Base-by-base conservation (phyloP, 306 rosid genomes). In the Rubus idaeus region DNA sequence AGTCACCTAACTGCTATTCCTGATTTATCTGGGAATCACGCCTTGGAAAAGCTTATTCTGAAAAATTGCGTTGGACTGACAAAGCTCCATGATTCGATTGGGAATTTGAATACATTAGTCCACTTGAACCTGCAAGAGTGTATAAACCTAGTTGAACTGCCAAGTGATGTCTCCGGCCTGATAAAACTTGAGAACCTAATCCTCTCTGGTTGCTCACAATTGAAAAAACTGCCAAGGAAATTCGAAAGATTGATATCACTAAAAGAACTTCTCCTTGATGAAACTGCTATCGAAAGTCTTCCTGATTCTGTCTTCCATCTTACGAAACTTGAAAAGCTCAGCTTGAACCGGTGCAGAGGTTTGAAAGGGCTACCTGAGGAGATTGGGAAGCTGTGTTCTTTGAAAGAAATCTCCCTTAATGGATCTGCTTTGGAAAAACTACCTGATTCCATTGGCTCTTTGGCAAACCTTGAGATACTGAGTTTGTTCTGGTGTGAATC, bases 401-500 rank as follows among this genome's bases (percentile, higher is more conserved):
- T 89, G 70, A 83, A 73, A 76, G 86, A 78, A 60, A 47, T 89
- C 47, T 89, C 90, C 46, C 87, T 89, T 10, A n/a, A 83, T 62
- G 3, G 0, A 0, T 78, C 91, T 47, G 90, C 79, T 20, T 46
- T 91, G 64, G 84, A 87, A 67, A 87, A 88, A 45, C 68, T 91
- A 68, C 91, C 88, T 0, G 70, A 76, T 35, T 83, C 92, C 6
- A n/a, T 91, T 45, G 91, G 91, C 51, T 55, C 68, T 58, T 79
- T 91, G 75, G 68, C 8, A 70, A 86, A 83, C 79, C 97, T 91
- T 74, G 88, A 86, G 88, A 87, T 18, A 63, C 80, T 91, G 23
- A 78, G 82, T 49, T 76, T 87, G 86, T 52, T 45, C 46, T 4
- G 75, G 76, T 91, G 94, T 84, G 0, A 13, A 39, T 86, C 90